phyloP scores from a whole-genome alignment of 345 rosid genomes.

The Arabis alpina region DNA sequence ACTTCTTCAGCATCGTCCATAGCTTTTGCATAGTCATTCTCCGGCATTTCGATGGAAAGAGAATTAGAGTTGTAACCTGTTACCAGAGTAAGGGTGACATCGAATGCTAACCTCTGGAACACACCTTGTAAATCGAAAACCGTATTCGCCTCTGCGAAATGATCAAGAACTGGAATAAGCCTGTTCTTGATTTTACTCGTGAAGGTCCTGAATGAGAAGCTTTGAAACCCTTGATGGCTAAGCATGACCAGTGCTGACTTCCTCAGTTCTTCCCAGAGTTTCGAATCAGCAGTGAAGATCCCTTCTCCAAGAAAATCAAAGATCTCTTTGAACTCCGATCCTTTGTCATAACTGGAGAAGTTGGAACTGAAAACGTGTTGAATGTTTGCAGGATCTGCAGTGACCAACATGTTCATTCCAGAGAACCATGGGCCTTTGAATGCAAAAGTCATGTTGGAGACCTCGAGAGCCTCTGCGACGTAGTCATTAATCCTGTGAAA shows the following conservation, averaged over 20 bases:
- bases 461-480: slow-evolving; percentile 22
- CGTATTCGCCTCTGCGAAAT: slow-evolving; percentile 28
- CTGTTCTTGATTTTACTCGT: slow-evolving; percentile 27
- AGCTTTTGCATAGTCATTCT: slow-evolving; percentile 38
- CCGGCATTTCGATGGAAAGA: slow-evolving; percentile 44
- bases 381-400: slow-evolving; percentile 42
- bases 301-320: slow-evolving; percentile 47
- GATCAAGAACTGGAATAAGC: slow-evolving; percentile 44
- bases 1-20: slow-evolving; percentile 48
- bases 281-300: slow-evolving; percentile 47
- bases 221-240: slow-evolving; percentile 40
- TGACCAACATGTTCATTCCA: slow-evolving; percentile 40
- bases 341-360: slow-evolving; percentile 46
- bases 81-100: slow-evolving; percentile 47
- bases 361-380: slow-evolving; percentile 42
- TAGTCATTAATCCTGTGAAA: slow-evolving; percentile 35
- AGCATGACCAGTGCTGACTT: slow-evolving; percentile 32
- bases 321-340: slow-evolving; percentile 42
- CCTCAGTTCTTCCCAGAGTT: slow-evolving; percentile 44
- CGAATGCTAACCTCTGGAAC: slow-evolving; percentile 51
- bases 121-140: slow-evolving; percentile 49
- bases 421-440: slow-evolving; percentile 44
- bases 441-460: slow-evolving; percentile 34
- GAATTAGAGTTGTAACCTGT: slow-evolving; percentile 46
- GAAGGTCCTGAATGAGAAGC: slow-evolving; percentile 31